Evolutionary conservation across 352 stramenopile species (phyloP).

Genomic region (Globisporangium alternatum): DNA sequence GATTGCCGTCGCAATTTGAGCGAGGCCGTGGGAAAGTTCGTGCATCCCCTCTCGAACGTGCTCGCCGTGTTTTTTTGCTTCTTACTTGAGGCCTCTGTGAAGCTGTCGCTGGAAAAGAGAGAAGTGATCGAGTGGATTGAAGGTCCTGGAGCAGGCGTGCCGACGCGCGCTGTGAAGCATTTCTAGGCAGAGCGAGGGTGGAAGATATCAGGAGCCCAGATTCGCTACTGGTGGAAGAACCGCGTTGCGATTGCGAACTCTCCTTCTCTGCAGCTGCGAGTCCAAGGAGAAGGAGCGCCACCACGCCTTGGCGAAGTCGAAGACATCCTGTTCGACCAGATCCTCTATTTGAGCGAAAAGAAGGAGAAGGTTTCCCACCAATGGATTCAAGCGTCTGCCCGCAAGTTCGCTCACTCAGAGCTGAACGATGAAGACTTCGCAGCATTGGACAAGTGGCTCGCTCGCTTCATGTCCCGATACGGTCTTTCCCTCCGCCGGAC

Average conservation of each 20-base stretch:
- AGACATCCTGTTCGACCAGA: constrained; percentile 19
- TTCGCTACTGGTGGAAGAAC: constrained; percentile 22
- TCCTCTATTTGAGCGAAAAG: constrained; percentile 9
- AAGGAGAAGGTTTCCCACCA: constrained; percentile 17
- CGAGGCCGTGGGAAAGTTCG: too few relatives aligned
- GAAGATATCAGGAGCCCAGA: constrained; percentile 18
- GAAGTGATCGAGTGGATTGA: constrained; percentile 20
- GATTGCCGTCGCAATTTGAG: too few relatives aligned
- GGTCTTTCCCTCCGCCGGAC: constrained; percentile 21
- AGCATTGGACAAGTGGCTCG: constrained; percentile 24
- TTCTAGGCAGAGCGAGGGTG: constrained; percentile 17
- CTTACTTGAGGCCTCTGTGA: too few relatives aligned
- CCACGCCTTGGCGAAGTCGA: constrained; percentile 11
- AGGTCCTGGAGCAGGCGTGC: constrained; percentile 9
- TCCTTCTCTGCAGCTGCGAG: constrained; percentile 3
- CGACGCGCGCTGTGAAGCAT: constrained; percentile 13
- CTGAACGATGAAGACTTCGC: constrained; percentile 10
- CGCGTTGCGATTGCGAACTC: constrained; percentile 11
- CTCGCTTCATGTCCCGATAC: constrained; percentile 26
- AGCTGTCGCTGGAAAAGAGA: too few relatives aligned
- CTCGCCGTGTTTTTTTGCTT: too few relatives aligned
- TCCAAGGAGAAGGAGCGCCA: not conserved
- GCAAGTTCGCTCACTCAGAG: constrained; percentile 3
- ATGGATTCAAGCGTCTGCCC: constrained; percentile 14
- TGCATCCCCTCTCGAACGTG: too few relatives aligned